A percentile compares a stretch with the other conserved stretches of the same genome.
Evolutionary conservation across 2,329 filamentous ascomycete genomes (phyloP).

Genomic region (Grosmannia huntii): DNA sequence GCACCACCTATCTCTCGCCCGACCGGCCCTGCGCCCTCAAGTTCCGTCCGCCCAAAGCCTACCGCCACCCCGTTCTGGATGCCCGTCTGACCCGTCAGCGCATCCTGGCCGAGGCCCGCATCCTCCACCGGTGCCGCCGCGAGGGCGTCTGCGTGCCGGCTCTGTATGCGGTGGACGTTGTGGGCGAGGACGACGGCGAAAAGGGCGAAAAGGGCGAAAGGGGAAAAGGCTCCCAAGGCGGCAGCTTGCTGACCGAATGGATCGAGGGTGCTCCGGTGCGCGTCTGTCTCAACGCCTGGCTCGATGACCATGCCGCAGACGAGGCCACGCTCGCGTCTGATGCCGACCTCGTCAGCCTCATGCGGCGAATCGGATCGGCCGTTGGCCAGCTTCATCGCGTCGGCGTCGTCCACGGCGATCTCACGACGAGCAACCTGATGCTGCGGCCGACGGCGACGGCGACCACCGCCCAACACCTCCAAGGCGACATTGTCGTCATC

Average conservation of each 20-base stretch:
- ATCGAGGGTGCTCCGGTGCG: conserved; percentile 61
- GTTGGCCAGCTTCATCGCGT: conserved; percentile 67
- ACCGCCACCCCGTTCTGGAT: conserved; percentile 84
- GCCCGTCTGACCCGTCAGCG: conserved; percentile 74
- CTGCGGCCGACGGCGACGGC: conserved; percentile 29
- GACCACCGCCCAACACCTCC: conserved; percentile 21
- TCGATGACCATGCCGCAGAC: conserved; percentile 32
- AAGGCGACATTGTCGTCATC: conserved; percentile 76
- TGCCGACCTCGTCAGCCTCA: conserved; percentile 41
- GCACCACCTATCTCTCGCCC: conserved; percentile 63
- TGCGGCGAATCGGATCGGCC: conserved; percentile 57
- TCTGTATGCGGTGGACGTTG: conserved; percentile 54
- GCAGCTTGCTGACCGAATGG: conserved; percentile 67
- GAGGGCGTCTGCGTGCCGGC: conserved; percentile 75
- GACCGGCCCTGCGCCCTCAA: conserved; percentile 67
- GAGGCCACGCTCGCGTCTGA: conserved; percentile 15
- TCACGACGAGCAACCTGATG: conserved; percentile 98
- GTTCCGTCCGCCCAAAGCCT: conserved; percentile 80
- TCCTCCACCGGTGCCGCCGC: conserved; percentile 63
- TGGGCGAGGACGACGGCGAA: conserved; percentile 33
- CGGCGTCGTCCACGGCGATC: conserved; percentile 87
- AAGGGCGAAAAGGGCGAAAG: not conserved
- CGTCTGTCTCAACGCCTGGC: conserved; percentile 54
- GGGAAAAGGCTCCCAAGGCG: conserved; percentile 1
- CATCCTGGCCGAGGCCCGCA: conserved; percentile 77